These are phyloP conservation scores for Beauveria sp. DNA, from an alignment of 2,329 filamentous ascomycete genomes.

Conservation along the genomic window DNA sequence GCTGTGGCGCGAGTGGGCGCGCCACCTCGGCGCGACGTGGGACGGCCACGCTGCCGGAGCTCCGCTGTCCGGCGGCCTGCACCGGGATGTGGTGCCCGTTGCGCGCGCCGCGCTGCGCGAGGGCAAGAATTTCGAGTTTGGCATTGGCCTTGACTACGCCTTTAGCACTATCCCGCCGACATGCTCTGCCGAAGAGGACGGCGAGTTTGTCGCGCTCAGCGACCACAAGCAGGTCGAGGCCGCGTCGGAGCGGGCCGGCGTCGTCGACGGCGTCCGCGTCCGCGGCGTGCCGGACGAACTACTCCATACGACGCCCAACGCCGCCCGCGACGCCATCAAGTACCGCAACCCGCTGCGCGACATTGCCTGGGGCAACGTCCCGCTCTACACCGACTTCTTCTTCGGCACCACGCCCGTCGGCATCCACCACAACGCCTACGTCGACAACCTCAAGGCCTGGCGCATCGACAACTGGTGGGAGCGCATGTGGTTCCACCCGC, in stretches of 20 bases:
- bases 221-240: constrained; percentile 17
- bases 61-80: constrained; percentile 9
- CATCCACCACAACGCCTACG: constrained; percentile 31
- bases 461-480: constrained; percentile 28
- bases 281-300: constrained; percentile 22
- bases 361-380: constrained; percentile 23
- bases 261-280: constrained; percentile 23
- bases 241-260: constrained; percentile 24
- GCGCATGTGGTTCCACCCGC: constrained; percentile 28
- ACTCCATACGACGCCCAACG: neutral
- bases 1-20: constrained; percentile 28
- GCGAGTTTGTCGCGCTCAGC: constrained; percentile 24
- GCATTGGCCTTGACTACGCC: constrained; percentile 32
- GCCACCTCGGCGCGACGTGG: constrained; percentile 23
- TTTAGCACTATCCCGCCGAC: constrained; percentile 29
- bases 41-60: constrained; percentile 20
- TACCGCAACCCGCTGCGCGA: constrained; percentile 13
- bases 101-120: constrained; percentile 20
- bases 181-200: constrained; percentile 30
- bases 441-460: constrained; percentile 23
- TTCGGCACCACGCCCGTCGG: constrained; percentile 28
- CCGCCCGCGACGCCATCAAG: neutral
- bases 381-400: constrained; percentile 31
- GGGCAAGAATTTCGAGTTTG: constrained; percentile 29
- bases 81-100: constrained; percentile 17